phyloP scores from a whole-genome alignment of 1,284 basidiomycete genomes.

The Heliocybe sulcata region DNA sequence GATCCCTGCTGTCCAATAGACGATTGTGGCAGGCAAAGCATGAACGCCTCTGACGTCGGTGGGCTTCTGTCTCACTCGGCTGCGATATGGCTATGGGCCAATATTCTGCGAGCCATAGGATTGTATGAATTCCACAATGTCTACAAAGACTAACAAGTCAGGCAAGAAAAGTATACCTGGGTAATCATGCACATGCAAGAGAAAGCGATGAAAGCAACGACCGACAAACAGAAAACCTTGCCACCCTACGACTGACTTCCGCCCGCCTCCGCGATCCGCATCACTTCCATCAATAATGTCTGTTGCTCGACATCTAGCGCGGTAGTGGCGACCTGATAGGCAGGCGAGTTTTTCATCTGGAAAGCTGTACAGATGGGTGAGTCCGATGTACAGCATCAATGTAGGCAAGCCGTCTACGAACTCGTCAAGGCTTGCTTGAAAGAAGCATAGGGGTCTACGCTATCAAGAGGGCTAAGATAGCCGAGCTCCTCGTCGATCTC shows the following conservation, averaged over 20 bases:
- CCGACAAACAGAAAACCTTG: neutral
- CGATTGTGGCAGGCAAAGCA: no score
- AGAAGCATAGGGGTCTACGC: constrained; percentile 59
- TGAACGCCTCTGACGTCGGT: no score
- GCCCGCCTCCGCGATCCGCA: constrained; percentile 45
- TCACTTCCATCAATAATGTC: constrained; percentile 74
- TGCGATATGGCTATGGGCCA: no score
- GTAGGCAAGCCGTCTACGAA: constrained; percentile 24
- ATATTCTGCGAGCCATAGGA: no score
- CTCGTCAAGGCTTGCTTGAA: constrained; percentile 73
- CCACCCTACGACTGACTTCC: neutral
- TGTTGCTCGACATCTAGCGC: constrained; percentile 65
- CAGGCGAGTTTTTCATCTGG: constrained; percentile 59
- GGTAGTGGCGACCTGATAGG: constrained; percentile 69
- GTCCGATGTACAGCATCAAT: constrained; percentile 2
- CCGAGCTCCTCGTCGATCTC: constrained; percentile 75
- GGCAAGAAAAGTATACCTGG: no score
- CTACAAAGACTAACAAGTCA: no score
- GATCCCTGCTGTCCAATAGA: no score
- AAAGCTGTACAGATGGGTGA: constrained; percentile 37
- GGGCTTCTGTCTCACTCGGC: no score
- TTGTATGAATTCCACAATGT: no score
- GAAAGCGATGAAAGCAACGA: neutral
- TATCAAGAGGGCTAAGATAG: constrained; percentile 73
- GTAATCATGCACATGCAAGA: neutral